Evolutionary conservation across 2,329 filamentous ascomycete genomes (phyloP).

Genomic region (Hysterium pulicare): DNA sequence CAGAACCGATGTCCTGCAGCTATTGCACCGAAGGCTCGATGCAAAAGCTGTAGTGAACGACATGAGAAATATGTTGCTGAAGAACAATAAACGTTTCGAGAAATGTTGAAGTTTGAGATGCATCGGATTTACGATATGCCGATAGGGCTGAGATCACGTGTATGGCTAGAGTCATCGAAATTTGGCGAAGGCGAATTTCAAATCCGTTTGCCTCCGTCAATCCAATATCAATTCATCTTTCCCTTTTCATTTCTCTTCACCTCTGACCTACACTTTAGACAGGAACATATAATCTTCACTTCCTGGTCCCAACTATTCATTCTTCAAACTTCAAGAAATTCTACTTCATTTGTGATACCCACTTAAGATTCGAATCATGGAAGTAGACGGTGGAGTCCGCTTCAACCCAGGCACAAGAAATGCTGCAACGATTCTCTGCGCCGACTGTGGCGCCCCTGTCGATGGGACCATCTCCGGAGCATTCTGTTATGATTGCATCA

Average conservation of each 20-base stretch:
- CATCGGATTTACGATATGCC: neutral
- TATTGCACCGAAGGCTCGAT: constrained; percentile 1
- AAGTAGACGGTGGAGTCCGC: constrained; percentile 38
- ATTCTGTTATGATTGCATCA: constrained; percentile 93
- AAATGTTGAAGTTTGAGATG: neutral
- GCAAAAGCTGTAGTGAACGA: neutral
- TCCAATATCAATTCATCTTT: neutral
- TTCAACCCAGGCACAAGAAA: constrained; percentile 39
- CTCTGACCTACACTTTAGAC: too few relatives aligned
- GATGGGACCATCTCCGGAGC: constrained; percentile 82
- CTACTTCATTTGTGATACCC: constrained; percentile 8
- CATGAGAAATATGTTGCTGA: neutral
- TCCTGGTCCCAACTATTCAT: neutral
- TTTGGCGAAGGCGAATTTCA: constrained; percentile 9
- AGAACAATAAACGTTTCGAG: neutral
- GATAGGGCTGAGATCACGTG: neutral
- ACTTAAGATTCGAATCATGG: too few relatives aligned
- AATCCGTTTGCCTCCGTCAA: constrained; percentile 1
- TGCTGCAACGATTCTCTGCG: constrained; percentile 81
- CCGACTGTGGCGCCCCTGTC: constrained; percentile 94
- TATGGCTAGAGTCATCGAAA: constrained; percentile 2
- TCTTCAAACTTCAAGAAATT: neutral
- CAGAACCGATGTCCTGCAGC: neutral
- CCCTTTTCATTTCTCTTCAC: constrained; percentile 1
- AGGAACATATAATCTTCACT: too few relatives aligned